Evolutionary conservation across 2,329 filamentous ascomycete species (phyloP).

Genomic region (Aspergillus sp.): DNA sequence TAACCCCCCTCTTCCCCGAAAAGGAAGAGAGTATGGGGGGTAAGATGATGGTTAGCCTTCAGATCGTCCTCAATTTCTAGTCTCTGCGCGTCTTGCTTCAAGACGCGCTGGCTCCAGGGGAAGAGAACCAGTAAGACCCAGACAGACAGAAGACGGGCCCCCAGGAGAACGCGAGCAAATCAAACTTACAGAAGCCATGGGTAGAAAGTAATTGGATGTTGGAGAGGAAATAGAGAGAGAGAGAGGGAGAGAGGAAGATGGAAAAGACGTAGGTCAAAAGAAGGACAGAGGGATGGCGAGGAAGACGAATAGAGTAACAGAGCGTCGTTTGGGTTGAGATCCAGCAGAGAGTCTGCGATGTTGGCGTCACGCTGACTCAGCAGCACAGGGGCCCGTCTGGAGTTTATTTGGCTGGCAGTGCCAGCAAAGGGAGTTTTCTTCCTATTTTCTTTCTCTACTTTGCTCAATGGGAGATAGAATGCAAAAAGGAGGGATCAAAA

Average conservation of each 20-base stretch:
- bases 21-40: slow-evolving; percentile 1
- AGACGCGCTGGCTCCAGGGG: not conserved
- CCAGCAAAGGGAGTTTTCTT: too few relatives aligned
- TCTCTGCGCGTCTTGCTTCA: slow-evolving; percentile 2
- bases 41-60: slow-evolving; percentile 14
- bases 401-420: too few relatives aligned
- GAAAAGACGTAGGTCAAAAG: slow-evolving; percentile 8
- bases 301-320: slow-evolving; percentile 11
- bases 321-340: slow-evolving; percentile 3
- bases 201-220: slow-evolving; percentile 12
- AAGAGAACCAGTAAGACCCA: slow-evolving; percentile 3
- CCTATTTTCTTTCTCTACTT: too few relatives aligned
- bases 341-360: not conserved
- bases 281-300: slow-evolving; percentile 9
- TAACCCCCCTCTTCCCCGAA: not conserved
- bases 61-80: not conserved
- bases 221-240: slow-evolving; percentile 5
- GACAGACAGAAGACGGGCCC: slow-evolving; percentile 4
- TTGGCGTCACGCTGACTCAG: not conserved
- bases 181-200: slow-evolving; percentile 43
- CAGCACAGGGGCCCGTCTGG: not conserved
- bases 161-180: not conserved
- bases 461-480: too few relatives aligned
- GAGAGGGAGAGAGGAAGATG: slow-evolving; percentile 6
- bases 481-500: too few relatives aligned